phyloP scores from a whole-genome alignment of 1,139 yeast genomes.

The Candida pseudoviswanathii region DNA sequence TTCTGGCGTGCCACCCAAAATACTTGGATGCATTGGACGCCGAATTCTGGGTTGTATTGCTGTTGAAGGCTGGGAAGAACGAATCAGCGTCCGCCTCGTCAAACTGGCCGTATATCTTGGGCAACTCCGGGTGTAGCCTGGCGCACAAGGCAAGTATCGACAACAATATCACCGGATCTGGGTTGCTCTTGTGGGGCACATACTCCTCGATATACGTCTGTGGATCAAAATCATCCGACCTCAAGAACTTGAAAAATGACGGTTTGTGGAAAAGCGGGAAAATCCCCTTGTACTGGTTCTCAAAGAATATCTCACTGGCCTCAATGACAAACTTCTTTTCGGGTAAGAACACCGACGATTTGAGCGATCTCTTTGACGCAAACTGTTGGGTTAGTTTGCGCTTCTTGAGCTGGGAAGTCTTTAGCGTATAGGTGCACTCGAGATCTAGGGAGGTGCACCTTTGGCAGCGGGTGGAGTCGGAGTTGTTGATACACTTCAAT shows the following conservation, averaged over 20 bases:
- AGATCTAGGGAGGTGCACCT: constrained; percentile 23
- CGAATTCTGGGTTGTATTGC: constrained; percentile 7
- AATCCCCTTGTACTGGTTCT: constrained; percentile 36
- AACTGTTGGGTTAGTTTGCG: constrained; percentile 11
- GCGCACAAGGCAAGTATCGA: constrained; percentile 39
- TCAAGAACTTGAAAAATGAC: constrained; percentile 27
- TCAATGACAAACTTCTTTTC: constrained; percentile 26
- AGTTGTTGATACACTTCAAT: constrained; percentile 23
- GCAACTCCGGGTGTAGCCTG: constrained; percentile 32
- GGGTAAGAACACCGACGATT: constrained; percentile 24
- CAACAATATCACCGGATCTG: constrained; percentile 35
- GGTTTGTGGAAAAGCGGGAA: constrained; percentile 37
- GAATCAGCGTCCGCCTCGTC: constrained; percentile 27
- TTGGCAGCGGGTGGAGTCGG: constrained; percentile 20
- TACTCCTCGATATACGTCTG: constrained; percentile 27
- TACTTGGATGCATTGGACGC: constrained; percentile 37
- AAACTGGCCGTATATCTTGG: constrained; percentile 32
- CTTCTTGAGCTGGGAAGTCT: constrained; percentile 23
- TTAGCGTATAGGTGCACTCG: constrained; percentile 26
- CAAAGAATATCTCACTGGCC: constrained; percentile 31
- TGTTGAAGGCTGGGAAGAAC: constrained; percentile 23
- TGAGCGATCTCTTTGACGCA: constrained; percentile 4
- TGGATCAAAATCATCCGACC: constrained; percentile 30
- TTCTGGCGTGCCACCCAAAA: constrained; percentile 43
- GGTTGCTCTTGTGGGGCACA: constrained; percentile 11